Conservation (phyloP, 192 early-diverging fungal genomes). For the Coemansia sp. region DNA sequence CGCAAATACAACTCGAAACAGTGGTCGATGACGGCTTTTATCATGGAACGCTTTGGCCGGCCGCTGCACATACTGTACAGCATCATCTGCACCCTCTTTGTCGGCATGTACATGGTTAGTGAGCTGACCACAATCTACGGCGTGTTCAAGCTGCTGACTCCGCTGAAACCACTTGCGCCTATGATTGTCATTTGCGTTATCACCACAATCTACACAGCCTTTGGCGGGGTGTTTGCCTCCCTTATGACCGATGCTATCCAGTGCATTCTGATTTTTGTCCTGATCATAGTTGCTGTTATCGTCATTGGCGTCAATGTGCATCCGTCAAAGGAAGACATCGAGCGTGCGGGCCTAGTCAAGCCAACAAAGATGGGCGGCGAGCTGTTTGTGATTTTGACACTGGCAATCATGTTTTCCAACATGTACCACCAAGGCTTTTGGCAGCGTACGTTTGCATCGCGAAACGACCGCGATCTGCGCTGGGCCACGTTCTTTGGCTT, state of each 20-base stretch:
- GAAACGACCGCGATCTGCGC: constrained; percentile 60
- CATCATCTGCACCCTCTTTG: constrained; percentile 61
- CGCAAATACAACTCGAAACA: constrained; percentile 60
- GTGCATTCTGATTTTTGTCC: constrained; percentile 56
- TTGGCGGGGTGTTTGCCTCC: constrained; percentile 67
- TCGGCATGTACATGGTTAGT: constrained; percentile 63
- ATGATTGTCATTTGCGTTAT: constrained; percentile 61
- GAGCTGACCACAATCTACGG: constrained; percentile 68
- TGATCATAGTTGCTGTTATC: constrained; percentile 58
- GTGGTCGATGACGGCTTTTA: constrained; percentile 66
- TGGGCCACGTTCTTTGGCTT: constrained; percentile 59
- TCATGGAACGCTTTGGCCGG: constrained; percentile 63
- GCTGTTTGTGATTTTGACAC: constrained; percentile 61
- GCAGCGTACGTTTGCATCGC: constrained; percentile 74
- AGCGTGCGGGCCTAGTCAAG: constrained; percentile 55
- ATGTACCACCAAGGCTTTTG: constrained; percentile 72
- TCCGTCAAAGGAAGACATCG: constrained; percentile 52
- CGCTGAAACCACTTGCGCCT: constrained; percentile 57
- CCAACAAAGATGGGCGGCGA: constrained; percentile 68
- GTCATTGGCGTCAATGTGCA: constrained; percentile 58
- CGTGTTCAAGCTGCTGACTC: constrained; percentile 58
- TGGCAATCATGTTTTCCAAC: constrained; percentile 61
- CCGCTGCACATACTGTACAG: constrained; percentile 58
- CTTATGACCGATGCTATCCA: constrained; percentile 66
- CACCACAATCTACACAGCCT: constrained; percentile 67